These are phyloP conservation scores for Phaeosphaeria sp. DNA, from an alignment of 2,329 filamentous ascomycete genomes.

Conservation along the genomic window DNA sequence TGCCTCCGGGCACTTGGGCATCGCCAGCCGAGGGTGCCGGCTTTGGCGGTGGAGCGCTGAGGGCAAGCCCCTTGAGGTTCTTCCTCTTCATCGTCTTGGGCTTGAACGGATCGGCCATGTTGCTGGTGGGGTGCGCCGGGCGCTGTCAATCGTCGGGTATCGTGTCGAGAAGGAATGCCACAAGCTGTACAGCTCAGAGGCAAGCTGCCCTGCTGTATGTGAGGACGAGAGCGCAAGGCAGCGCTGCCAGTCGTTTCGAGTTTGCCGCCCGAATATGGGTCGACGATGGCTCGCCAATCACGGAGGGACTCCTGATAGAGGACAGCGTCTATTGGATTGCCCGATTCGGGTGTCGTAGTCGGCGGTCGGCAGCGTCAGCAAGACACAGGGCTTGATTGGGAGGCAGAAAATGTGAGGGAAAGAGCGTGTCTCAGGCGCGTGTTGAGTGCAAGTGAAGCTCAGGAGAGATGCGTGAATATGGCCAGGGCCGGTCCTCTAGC, in stretches of 20 bases:
- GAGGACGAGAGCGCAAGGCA: constrained; percentile 16
- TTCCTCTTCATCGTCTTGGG: constrained; percentile 93
- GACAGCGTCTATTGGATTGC: constrained; percentile 50
- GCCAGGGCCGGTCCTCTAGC: constrained; percentile 20
- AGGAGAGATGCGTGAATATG: constrained; percentile 29
- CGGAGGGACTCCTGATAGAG: constrained; percentile 37
- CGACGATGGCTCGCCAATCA: constrained; percentile 47
- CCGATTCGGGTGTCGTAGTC: constrained; percentile 33
- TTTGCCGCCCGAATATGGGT: constrained; percentile 47
- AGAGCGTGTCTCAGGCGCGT: constrained; percentile 22
- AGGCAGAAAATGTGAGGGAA: constrained; percentile 10
- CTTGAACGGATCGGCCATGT: constrained; percentile 68
- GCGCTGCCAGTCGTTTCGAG: constrained; percentile 36
- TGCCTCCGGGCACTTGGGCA: constrained; percentile 65
- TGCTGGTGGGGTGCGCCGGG: constrained; percentile 21
- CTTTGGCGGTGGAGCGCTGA: constrained; percentile 80
- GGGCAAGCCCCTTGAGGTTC: constrained; percentile 94
- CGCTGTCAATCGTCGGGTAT: constrained; percentile 14
- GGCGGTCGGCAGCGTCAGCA: constrained; percentile 17
- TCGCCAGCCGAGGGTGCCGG: constrained; percentile 75
- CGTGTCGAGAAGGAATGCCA: constrained; percentile 6
- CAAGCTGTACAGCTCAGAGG: constrained; percentile 7
- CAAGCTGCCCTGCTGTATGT: constrained; percentile 15
- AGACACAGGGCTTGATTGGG: constrained; percentile 32
- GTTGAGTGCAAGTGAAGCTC: constrained; percentile 23